phyloP scores from a whole-genome alignment of 805 yeast species.

The Debaryomyces castellii region DNA sequence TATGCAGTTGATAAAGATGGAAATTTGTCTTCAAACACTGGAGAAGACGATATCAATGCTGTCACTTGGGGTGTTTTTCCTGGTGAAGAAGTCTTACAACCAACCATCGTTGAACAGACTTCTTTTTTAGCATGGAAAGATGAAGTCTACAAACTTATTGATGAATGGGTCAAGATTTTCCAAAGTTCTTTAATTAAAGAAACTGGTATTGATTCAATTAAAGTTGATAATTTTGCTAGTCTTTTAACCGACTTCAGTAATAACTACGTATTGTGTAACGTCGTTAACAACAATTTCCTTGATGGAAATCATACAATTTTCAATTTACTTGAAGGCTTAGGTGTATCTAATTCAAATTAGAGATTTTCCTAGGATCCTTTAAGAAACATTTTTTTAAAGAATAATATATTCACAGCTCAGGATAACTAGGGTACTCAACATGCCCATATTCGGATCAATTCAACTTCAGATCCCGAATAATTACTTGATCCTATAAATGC shows the following conservation, averaged over 20 bases:
- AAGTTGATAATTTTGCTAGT: constrained; percentile 30
- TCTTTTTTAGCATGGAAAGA: constrained; percentile 97
- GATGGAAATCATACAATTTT: constrained; percentile 58
- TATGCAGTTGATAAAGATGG: constrained; percentile 67
- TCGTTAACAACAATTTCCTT: constrained; percentile 83
- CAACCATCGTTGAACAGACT: constrained; percentile 89
- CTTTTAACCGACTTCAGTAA: constrained; percentile 50
- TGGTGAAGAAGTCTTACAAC: constrained; percentile 90
- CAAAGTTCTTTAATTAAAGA: constrained; percentile 35
- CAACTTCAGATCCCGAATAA: constrained; percentile 19
- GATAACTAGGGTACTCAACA: constrained; percentile 31
- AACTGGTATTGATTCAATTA: constrained; percentile 25
- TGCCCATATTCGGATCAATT: constrained; percentile 23
- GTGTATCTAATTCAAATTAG: constrained; percentile 12
- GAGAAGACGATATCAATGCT: constrained; percentile 80
- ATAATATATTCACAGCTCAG: constrained; percentile 1
- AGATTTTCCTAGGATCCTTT: background rate
- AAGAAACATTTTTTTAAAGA: constrained; percentile 5
- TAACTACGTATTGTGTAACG: constrained; percentile 74
- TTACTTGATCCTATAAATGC: constrained; percentile 8
- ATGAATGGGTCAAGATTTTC: constrained; percentile 72
- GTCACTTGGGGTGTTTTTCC: constrained; percentile 99
- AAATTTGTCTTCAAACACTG: constrained; percentile 66
- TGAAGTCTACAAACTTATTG: constrained; percentile 80
- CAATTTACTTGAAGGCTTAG: constrained; percentile 43